These are phyloP conservation scores for Exutisphaerella laricina DNA, from an alignment of 2,329 filamentous ascomycete species.

Conservation along the genomic window DNA sequence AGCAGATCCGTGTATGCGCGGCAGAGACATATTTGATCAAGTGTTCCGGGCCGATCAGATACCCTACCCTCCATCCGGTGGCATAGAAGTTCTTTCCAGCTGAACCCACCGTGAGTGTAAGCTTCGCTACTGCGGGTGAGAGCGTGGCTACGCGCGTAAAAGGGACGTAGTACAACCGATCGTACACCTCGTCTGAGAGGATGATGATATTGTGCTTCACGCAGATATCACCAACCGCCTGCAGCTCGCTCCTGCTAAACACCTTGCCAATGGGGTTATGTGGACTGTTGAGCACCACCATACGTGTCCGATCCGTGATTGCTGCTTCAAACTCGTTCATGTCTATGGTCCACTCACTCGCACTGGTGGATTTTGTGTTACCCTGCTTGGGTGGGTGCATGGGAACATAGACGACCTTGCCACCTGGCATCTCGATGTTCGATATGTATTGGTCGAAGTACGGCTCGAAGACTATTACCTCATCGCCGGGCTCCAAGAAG, in stretches of 20 bases:
- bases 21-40: conserved; percentile 87
- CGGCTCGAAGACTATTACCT: conserved; percentile 96
- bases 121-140: conserved; percentile 78
- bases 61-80: conserved; percentile 94
- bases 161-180: conserved; percentile 88
- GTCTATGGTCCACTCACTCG: conserved; percentile 82
- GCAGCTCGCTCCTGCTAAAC: conserved; percentile 75
- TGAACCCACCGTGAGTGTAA: conserved; percentile 90
- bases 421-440: conserved; percentile 98
- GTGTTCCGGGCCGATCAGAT: conserved; percentile 83
- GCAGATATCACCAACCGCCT: conserved; percentile 79
- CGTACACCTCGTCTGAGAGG: conserved; percentile 63
- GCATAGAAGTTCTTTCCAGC: conserved; percentile 98
- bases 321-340: conserved; percentile 74
- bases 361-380: conserved; percentile 71
- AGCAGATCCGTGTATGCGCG: conserved; percentile 95
- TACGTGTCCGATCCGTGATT: conserved; percentile 83
- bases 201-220: conserved; percentile 93
- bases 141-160: conserved; percentile 90
- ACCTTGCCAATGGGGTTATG: conserved; percentile 98
- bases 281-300: conserved; percentile 86
- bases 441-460: conserved; percentile 99
- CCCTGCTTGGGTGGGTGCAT: conserved; percentile 82
- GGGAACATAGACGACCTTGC: conserved; percentile 92
- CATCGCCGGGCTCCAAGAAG: conserved; percentile 89